Evolutionary conservation across 2,329 filamentous ascomycete genomes (phyloP).

Genomic region (Aspergillus texensis): DNA sequence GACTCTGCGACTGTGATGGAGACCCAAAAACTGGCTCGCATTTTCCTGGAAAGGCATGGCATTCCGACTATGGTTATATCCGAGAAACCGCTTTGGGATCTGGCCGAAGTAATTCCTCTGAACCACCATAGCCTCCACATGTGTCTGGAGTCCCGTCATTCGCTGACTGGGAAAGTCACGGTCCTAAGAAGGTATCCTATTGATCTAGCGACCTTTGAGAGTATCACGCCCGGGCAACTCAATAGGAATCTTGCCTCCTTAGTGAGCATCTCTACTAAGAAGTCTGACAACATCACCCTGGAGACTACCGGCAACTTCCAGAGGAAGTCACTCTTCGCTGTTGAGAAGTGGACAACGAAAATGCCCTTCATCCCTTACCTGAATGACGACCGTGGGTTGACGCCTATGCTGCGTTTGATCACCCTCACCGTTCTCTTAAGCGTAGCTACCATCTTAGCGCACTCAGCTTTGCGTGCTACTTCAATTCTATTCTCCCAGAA

Average conservation of each 20-base stretch:
- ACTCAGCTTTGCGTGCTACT: constrained; percentile 30
- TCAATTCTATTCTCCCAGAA: constrained; percentile 29
- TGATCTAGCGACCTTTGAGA: constrained; percentile 51
- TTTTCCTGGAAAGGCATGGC: constrained; percentile 47
- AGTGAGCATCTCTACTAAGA: constrained; percentile 34
- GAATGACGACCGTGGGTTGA: constrained; percentile 24
- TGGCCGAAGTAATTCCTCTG: constrained; percentile 38
- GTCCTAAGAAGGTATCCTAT: constrained; percentile 47
- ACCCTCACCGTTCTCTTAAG: constrained; percentile 31
- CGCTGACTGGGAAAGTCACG: constrained; percentile 34
- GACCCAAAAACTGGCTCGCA: constrained; percentile 38
- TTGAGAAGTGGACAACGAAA: constrained; percentile 30
- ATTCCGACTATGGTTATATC: constrained; percentile 50
- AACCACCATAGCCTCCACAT: constrained; percentile 48
- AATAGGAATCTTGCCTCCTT: constrained; percentile 51
- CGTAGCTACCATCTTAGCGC: constrained; percentile 34
- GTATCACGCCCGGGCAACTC: constrained; percentile 49
- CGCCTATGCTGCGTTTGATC: constrained; percentile 32
- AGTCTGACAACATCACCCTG: constrained; percentile 22
- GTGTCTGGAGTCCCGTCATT: constrained; percentile 44
- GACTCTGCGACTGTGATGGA: constrained; percentile 33
- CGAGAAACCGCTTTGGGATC: constrained; percentile 46
- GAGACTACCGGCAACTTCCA: constrained; percentile 14
- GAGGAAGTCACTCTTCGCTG: constrained; percentile 20
- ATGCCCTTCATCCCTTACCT: constrained; percentile 27